Evolutionary conservation across 306 rosid species (phyloP).

Genomic region (Quercus glauca): DNA sequence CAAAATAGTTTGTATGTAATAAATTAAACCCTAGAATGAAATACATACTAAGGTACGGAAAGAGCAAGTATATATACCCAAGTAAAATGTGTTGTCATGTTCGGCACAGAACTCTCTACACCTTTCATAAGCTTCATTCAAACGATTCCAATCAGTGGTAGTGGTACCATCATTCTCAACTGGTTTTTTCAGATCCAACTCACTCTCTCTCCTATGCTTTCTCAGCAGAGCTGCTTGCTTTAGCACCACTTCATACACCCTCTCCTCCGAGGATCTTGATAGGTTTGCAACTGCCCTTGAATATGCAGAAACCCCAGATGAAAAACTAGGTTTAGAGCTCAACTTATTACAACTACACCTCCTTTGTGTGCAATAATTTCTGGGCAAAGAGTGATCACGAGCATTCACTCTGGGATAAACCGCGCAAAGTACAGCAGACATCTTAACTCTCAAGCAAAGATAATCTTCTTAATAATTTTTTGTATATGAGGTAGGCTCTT

Average conservation of each 20-base stretch:
- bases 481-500: too few relatives aligned
- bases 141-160: slow-evolving; percentile 42
- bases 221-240: slow-evolving; percentile 81
- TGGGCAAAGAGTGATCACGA: slow-evolving; percentile 25
- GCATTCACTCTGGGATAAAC: slow-evolving; percentile 54
- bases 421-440: slow-evolving; percentile 68
- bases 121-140: slow-evolving; percentile 68
- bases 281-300: slow-evolving; percentile 58
- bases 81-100: slow-evolving; percentile 87
- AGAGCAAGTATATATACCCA: slow-evolving; percentile 40
- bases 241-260: slow-evolving; percentile 82
- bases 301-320: slow-evolving; percentile 36
- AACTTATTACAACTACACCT: slow-evolving; percentile 2
- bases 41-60: too few relatives aligned
- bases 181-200: slow-evolving; percentile 31
- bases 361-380: slow-evolving; percentile 22
- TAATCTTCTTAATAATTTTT: background rate
- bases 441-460: slow-evolving; percentile 12
- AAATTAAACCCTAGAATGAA: too few relatives aligned
- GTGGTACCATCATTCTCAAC: slow-evolving; percentile 34
- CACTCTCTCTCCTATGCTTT: slow-evolving; percentile 32
- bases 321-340: slow-evolving; percentile 40
- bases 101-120: slow-evolving; percentile 97
- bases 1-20: too few relatives aligned
- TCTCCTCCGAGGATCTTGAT: slow-evolving; percentile 76